These are phyloP conservation scores for Litsea cubeba DNA, from an alignment of 164 flowering plant genomes.

Conservation along the genomic window DNA sequence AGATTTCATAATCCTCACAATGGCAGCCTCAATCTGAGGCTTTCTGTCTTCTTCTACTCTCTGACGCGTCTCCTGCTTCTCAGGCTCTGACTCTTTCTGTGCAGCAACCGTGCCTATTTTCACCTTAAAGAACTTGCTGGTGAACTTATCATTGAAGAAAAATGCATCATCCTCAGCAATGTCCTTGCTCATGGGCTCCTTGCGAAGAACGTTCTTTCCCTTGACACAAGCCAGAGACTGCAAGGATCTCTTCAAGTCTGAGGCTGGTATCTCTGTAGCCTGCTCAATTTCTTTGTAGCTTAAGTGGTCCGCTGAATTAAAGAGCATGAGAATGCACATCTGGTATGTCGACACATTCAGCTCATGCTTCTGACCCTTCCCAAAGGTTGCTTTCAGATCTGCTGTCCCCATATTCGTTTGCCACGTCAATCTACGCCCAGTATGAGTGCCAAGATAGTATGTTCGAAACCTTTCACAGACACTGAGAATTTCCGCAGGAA, in stretches of 20 bases:
- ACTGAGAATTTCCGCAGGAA: slow-evolving; percentile 47
- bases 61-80: slow-evolving; percentile 90
- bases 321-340: slow-evolving; percentile 64
- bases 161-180: slow-evolving; percentile 78
- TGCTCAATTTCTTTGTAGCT: slow-evolving; percentile 53
- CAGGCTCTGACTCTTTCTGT: slow-evolving; percentile 94
- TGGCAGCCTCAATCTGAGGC: slow-evolving; percentile 95
- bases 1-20: slow-evolving; percentile 95
- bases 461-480: slow-evolving; percentile 52
- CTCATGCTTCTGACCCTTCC: slow-evolving; percentile 90
- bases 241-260: slow-evolving; percentile 56
- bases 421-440: slow-evolving; percentile 55
- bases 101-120: slow-evolving; percentile 95
- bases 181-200: slow-evolving; percentile 96
- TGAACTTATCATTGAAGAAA: slow-evolving; percentile 76
- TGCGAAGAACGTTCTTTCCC: slow-evolving; percentile 74
- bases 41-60: slow-evolving; percentile 97
- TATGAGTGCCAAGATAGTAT: slow-evolving; percentile 57
- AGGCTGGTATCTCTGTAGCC: slow-evolving; percentile 53
- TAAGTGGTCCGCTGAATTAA: slow-evolving; percentile 42
- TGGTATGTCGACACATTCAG: slow-evolving; percentile 84
- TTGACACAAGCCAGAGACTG: slow-evolving; percentile 65
- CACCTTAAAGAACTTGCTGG: slow-evolving; percentile 80
- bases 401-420: slow-evolving; percentile 63
- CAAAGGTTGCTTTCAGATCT: slow-evolving; percentile 48